Conservation (phyloP, 768 basidiomycete species). For the Boletus tylopilopsis region DNA sequence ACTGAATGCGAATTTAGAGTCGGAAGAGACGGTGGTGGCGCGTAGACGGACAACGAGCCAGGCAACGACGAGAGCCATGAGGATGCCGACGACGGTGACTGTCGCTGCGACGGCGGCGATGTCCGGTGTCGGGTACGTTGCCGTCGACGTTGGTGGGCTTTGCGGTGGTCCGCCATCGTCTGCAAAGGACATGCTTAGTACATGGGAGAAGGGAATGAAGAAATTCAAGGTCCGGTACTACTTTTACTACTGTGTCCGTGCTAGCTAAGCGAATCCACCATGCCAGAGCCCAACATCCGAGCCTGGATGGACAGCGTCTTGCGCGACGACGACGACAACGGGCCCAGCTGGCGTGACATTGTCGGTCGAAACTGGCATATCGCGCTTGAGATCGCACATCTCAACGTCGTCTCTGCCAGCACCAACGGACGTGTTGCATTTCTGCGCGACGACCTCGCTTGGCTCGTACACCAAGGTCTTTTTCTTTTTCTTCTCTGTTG, state of each 20-base stretch:
- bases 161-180: background rate
- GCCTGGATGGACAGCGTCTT: background rate
- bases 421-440: conserved; percentile 57
- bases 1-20: conserved; percentile 30
- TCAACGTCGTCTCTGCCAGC: conserved; percentile 45
- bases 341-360: conserved; percentile 47
- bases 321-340: conserved; percentile 19
- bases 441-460: conserved; percentile 56
- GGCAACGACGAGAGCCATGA: conserved; percentile 22
- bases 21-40: conserved; percentile 21
- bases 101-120: conserved; percentile 25
- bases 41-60: conserved; percentile 28
- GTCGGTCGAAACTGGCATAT: conserved; percentile 53
- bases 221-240: background rate
- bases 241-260: background rate
- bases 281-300: background rate
- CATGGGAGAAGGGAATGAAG: too few relatives aligned
- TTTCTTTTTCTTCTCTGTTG: conserved; percentile 29
- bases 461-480: conserved; percentile 57
- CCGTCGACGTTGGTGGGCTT: background rate
- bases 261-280: background rate
- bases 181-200: background rate
- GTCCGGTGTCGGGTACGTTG: conserved; percentile 14
- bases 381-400: conserved; percentile 53
- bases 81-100: conserved; percentile 23